Percentiles rank a stretch among this genome's conserved stretches.
Conservation (phyloP, 176 grass and related monocot genomes). For the Areca catechu region DNA sequence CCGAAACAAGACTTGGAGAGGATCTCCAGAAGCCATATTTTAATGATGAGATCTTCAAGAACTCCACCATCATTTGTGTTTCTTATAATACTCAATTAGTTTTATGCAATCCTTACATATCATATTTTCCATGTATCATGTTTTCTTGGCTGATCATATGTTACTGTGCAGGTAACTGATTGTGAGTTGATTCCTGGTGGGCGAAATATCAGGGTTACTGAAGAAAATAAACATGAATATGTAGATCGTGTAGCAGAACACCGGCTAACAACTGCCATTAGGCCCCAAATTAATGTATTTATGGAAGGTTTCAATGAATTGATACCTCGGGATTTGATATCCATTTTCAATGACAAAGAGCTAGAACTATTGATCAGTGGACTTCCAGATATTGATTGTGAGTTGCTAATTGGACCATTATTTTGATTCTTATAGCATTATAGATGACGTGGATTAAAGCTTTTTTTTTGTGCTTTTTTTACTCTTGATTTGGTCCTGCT, state of each 20-base stretch:
- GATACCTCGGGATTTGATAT: conserved; percentile 76
- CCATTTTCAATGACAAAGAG: conserved; percentile 97
- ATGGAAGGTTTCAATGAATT: conserved; percentile 90
- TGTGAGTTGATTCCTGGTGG: conserved; percentile 97
- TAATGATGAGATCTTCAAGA: no score
- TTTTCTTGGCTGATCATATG: no score
- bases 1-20: no score
- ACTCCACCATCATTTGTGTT: no score
- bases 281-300: conserved; percentile 95
- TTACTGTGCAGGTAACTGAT: conserved; percentile 71
- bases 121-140: no score
- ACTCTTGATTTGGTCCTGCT: no score
- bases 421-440: no score
- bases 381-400: conserved; percentile 97
- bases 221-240: conserved; percentile 99
- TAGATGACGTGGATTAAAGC: no score
- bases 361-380: conserved; percentile 92
- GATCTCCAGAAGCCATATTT: no score
- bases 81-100: no score
- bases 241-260: conserved; percentile 78
- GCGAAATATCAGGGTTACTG: conserved; percentile 77
- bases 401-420: conserved; percentile 21
- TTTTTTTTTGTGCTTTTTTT: no score
- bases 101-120: no score
- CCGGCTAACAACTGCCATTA: conserved; percentile 86